Conservation (phyloP, 2,329 filamentous ascomycete species). For the Bertia moriformis region DNA sequence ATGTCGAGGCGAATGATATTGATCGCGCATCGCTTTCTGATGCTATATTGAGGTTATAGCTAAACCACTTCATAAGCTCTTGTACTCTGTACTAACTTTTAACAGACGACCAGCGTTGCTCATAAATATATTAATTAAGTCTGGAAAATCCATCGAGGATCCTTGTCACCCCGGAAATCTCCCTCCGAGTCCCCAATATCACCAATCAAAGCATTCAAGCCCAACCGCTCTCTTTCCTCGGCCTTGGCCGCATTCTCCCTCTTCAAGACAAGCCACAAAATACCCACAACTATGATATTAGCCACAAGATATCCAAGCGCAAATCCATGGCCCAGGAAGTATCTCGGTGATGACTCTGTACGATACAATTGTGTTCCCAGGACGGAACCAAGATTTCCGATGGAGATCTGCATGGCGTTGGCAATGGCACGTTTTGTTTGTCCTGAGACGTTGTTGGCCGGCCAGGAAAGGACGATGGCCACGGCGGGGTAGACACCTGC, state of each 20-base stretch:
- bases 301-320: conserved; percentile 47
- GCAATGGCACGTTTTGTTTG: conserved; percentile 57
- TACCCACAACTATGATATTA: conserved; percentile 36
- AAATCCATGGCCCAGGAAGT: conserved; percentile 51
- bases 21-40: too few relatives aligned
- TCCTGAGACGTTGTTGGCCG: conserved; percentile 56
- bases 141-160: conserved; percentile 53
- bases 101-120: too few relatives aligned
- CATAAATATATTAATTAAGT: too few relatives aligned
- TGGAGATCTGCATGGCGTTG: conserved; percentile 58
- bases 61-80: too few relatives aligned
- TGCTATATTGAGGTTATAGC: too few relatives aligned
- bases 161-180: conserved; percentile 46
- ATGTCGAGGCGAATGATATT: too few relatives aligned
- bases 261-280: conserved; percentile 36
- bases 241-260: conserved; percentile 41
- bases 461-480: conserved; percentile 52
- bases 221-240: conserved; percentile 17
- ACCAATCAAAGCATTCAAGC: conserved; percentile 12
- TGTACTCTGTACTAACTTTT: too few relatives aligned
- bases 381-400: conserved; percentile 55
- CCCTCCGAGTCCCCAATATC: conserved; percentile 29
- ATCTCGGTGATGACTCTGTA: conserved; percentile 41
- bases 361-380: conserved; percentile 59
- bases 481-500: conserved; percentile 54